These are phyloP conservation scores for Dovyalis caffra DNA, from an alignment of 345 rosid species.

Conservation along the genomic window DNA sequence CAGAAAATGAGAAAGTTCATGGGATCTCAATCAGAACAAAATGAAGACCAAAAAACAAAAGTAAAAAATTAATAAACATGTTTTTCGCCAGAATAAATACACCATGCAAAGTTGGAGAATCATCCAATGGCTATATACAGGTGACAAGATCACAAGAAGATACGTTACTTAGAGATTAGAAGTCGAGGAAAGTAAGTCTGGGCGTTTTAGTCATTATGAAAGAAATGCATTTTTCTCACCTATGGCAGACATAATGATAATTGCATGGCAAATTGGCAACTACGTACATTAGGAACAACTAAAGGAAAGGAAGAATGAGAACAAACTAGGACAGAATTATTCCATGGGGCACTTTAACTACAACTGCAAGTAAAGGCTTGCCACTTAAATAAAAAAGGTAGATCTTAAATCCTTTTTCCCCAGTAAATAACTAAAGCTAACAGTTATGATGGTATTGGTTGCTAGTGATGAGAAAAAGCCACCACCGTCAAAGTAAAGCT, in stretches of 20 bases:
- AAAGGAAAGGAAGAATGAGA: no score
- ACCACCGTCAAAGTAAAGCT: background rate
- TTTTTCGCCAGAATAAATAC: no score
- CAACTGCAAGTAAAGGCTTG: background rate
- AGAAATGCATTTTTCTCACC: no score
- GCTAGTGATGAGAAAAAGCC: background rate
- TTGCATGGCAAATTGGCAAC: no score
- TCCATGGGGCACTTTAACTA: background rate
- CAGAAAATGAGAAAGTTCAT: no score
- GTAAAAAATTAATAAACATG: no score
- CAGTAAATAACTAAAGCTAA: background rate
- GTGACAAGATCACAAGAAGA: background rate
- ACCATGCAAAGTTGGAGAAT: background rate
- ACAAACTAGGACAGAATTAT: background rate
- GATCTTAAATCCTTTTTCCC: background rate
- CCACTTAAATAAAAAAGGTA: background rate
- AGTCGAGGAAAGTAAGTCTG: background rate
- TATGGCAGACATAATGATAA: background rate
- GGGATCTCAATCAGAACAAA: no score
- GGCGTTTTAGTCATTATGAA: background rate
- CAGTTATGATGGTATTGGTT: conserved; percentile 5
- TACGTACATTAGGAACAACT: background rate
- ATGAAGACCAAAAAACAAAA: no score
- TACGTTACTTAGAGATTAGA: background rate
- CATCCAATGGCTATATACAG: background rate